A percentile compares a stretch with the other conserved stretches of the same genome.
phyloP scores from a whole-genome alignment of 202 grass and related monocot species.

The Brachypodium distachyon region DNA sequence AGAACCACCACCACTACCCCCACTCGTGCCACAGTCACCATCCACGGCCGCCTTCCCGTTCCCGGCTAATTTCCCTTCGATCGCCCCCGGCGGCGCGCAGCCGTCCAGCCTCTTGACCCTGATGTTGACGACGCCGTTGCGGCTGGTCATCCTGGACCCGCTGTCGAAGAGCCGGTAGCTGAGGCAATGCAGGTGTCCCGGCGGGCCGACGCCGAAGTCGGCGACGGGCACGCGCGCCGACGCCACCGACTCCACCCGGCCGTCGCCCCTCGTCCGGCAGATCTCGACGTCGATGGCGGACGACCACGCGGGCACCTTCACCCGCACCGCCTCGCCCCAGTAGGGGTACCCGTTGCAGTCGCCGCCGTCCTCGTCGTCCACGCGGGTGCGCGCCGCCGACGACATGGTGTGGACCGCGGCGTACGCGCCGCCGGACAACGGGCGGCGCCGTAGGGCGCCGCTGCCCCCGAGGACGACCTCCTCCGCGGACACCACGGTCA shows the following conservation, averaged over 20 bases:
- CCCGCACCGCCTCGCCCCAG: conserved; percentile 38
- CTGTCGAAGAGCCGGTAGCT: conserved; percentile 47
- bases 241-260: conserved; percentile 11
- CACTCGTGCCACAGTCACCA: neutral
- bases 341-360: conserved; percentile 38
- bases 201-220: conserved; percentile 44
- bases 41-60: conserved; percentile 11
- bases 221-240: conserved; percentile 26
- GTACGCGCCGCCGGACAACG: conserved; percentile 7
- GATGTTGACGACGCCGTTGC: conserved; percentile 65
- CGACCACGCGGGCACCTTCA: neutral
- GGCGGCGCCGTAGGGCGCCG: neutral
- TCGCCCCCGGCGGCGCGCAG: neutral
- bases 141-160: neutral
- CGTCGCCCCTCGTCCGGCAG: neutral
- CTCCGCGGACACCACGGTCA: conserved; percentile 51
- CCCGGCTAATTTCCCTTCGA: neutral
- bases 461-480: conserved; percentile 3
- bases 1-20: neutral
- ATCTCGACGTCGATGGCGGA: conserved; percentile 20
- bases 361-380: neutral
- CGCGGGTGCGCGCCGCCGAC: neutral
- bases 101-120: conserved; percentile 36
- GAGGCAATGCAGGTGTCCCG: conserved; percentile 60
- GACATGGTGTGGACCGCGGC: conserved; percentile 3